Evolutionary conservation across 306 rosid species (phyloP).

Genomic region (Cucurbita argyrosperma): DNA sequence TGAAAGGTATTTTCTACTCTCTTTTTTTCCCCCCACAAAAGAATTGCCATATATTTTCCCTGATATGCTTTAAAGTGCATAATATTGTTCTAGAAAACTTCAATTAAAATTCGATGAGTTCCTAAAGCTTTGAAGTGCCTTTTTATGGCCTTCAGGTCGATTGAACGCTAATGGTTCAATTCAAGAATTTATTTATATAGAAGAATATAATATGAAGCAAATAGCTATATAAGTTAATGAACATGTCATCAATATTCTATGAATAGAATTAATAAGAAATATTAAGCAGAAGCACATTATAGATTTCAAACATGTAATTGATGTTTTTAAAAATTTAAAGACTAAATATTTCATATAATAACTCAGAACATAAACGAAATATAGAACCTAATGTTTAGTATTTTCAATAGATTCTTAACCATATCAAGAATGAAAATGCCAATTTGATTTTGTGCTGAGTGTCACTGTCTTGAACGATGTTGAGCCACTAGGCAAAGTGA

Average conservation of each 20-base stretch:
- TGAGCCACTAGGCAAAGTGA: constrained; percentile 4
- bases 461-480: not conserved
- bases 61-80: not conserved
- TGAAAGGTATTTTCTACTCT: not conserved
- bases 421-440: not conserved
- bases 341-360: not conserved
- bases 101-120: not conserved
- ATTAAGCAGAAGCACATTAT: not conserved
- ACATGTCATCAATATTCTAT: not conserved
- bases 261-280: not conserved
- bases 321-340: not conserved
- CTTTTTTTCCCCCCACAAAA: not conserved
- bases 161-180: not conserved
- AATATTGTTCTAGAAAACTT: not conserved
- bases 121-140: not conserved
- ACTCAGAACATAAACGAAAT: not conserved
- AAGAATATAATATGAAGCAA: not conserved
- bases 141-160: not conserved
- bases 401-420: not conserved
- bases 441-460: not conserved
- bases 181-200: not conserved
- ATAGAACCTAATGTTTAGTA: not conserved
- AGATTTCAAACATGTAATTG: not conserved
- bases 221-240: not conserved
- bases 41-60: not conserved